Percentiles rank a stretch among this genome's conserved stretches.
These are phyloP conservation scores for Pythium dissimile DNA, from an alignment of 352 stramenopile genomes.

Conservation along the genomic window DNA sequence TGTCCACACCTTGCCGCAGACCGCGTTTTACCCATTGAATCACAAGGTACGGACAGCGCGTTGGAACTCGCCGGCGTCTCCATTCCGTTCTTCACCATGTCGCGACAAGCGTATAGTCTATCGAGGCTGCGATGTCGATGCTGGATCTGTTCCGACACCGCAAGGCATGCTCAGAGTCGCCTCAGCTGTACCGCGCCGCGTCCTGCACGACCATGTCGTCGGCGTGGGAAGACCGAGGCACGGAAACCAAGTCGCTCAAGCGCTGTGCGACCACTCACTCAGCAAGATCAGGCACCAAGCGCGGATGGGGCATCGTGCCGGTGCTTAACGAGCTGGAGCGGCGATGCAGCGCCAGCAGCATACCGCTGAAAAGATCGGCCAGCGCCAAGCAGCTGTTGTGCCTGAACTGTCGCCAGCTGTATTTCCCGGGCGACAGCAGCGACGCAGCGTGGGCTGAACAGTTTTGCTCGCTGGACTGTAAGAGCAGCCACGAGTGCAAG, in stretches of 20 bases:
- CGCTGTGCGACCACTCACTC: not conserved
- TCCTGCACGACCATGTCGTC: not conserved
- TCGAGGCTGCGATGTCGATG: conserved; percentile 16
- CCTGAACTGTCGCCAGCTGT: conserved; percentile 16
- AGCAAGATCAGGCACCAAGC: not conserved
- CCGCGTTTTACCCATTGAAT: too few species aligned
- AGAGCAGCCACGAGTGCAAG: conserved; percentile 32
- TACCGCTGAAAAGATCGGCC: not conserved
- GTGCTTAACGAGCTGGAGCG: conserved; percentile 21
- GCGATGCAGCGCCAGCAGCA: not conserved
- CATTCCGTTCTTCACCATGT: too few species aligned
- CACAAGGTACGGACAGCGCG: too few species aligned
- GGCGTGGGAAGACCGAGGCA: not conserved
- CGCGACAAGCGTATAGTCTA: too few species aligned
- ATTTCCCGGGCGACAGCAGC: not conserved
- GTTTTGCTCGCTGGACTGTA: conserved; percentile 52
- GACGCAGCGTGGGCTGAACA: not conserved
- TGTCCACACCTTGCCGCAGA: too few species aligned
- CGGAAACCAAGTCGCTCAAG: conserved; percentile 1
- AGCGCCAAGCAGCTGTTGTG: conserved; percentile 14
- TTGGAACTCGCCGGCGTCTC: too few species aligned
- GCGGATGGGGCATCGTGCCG: conserved; percentile 21
- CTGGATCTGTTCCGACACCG: conserved; percentile 6
- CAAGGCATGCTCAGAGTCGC: not conserved
- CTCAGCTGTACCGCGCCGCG: not conserved